Conservation (phyloP, 2,329 filamentous ascomycete genomes). For the Aspergillus neotritici region DNA sequence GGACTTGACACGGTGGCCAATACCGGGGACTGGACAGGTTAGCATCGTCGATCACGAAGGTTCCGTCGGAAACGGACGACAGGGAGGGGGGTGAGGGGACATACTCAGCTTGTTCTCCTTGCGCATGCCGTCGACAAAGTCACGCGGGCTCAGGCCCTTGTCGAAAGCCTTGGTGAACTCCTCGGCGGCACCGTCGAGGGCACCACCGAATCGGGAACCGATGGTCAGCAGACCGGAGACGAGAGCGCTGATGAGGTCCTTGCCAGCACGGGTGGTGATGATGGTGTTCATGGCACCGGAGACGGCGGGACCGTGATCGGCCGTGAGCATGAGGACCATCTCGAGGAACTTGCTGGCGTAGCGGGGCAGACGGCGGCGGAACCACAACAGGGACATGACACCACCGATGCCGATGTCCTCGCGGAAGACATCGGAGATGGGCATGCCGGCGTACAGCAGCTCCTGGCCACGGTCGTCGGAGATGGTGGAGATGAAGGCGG, state of each 20-base stretch:
- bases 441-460: conserved; percentile 97
- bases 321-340: conserved; percentile 99
- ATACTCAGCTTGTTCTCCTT: conserved; percentile 98
- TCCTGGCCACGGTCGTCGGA: conserved; percentile 99
- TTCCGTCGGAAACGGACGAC: no score
- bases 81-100: conserved; percentile 21
- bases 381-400: conserved; percentile 99
- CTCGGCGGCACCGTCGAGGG: conserved; percentile 92
- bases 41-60: conserved; percentile 11
- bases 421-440: conserved; percentile 98
- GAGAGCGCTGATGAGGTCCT: conserved; percentile 93
- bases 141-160: conserved; percentile 95
- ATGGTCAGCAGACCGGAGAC: conserved; percentile 97
- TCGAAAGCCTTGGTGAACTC: conserved; percentile 98
- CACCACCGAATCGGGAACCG: conserved; percentile 96
- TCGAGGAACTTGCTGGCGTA: conserved; percentile 99
- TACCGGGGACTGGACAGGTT: conserved; percentile 69
- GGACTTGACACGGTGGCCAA: conserved; percentile 98
- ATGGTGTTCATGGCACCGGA: conserved; percentile 99
- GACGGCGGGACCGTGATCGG: conserved; percentile 96
- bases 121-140: conserved; percentile 98
- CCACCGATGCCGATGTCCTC: conserved; percentile 99
- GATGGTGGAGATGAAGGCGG: conserved; percentile 99
- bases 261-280: conserved; percentile 97
- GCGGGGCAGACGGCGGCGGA: conserved; percentile 91